These are phyloP conservation scores for Bipolaris zeicola DNA, from an alignment of 2,329 filamentous ascomycete species.

Conservation along the genomic window DNA sequence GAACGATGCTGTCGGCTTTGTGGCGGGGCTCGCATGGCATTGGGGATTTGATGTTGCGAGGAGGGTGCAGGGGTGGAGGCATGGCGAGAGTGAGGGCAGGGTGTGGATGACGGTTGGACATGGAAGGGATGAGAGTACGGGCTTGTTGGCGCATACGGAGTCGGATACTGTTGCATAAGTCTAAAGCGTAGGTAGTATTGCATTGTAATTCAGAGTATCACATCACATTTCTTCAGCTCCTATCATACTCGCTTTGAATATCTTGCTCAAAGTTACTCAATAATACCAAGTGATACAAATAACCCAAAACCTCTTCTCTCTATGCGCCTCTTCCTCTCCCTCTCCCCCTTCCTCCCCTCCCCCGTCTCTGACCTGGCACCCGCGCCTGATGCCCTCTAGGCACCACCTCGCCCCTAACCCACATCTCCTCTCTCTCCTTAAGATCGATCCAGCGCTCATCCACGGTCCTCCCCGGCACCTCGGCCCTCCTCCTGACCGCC, in stretches of 20 bases:
- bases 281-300: neutral
- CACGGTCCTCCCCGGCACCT: constrained; percentile 24
- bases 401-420: constrained; percentile 18
- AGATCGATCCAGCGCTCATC: constrained; percentile 51
- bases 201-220: neutral
- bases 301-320: neutral
- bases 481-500: constrained; percentile 20
- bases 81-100: constrained; percentile 17
- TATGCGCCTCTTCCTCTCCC: neutral
- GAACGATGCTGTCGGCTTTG: constrained; percentile 87
- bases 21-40: constrained; percentile 80
- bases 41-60: constrained; percentile 60
- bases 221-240: neutral
- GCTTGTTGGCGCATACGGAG: constrained; percentile 36
- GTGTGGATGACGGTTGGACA: constrained; percentile 35
- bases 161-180: constrained; percentile 25
- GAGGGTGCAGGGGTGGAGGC: constrained; percentile 33
- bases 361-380: constrained; percentile 7
- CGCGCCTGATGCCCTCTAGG: neutral
- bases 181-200: neutral
- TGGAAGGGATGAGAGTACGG: constrained; percentile 26
- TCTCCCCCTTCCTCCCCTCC: constrained; percentile 4
- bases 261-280: no score
- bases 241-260: neutral
- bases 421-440: constrained; percentile 29